Conservation (phyloP, 164 flowering plant species). For the Berberis thunbergii region DNA sequence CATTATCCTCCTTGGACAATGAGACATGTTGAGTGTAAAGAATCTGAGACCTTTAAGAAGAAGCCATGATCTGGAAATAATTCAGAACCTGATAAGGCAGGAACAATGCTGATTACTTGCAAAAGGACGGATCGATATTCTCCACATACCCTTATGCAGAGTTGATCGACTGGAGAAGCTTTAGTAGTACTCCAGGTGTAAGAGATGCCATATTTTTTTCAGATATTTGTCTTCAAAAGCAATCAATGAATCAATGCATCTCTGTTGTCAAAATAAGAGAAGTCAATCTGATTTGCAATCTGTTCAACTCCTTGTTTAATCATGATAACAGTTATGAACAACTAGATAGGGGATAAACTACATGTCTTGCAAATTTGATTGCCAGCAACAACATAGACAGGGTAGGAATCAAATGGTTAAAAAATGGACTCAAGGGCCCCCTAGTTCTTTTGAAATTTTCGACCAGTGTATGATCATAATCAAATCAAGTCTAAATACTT, state of each 20-base stretch:
- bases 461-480: no score
- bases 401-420: no score
- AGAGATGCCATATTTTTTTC: slow-evolving; percentile 64
- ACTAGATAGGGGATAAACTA: no score
- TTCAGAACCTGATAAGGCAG: slow-evolving; percentile 79
- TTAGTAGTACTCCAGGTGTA: slow-evolving; percentile 77
- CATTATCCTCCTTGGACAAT: slow-evolving; percentile 66
- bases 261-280: background rate
- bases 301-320: background rate
- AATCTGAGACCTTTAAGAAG: slow-evolving; percentile 92
- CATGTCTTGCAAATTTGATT: no score
- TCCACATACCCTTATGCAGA: slow-evolving; percentile 64
- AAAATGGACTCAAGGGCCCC: no score
- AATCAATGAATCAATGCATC: background rate
- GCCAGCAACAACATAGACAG: no score
- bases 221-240: background rate
- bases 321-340: background rate
- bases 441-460: no score
- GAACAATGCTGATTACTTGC: slow-evolving; percentile 94
- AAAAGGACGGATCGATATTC: slow-evolving; percentile 77
- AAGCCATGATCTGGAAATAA: slow-evolving; percentile 93
- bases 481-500: no score
- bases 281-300: background rate
- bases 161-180: slow-evolving; percentile 73
- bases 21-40: slow-evolving; percentile 85